phyloP scores from a whole-genome alignment of 352 stramenopile species.

The Phytophthora chlamydospora region DNA sequence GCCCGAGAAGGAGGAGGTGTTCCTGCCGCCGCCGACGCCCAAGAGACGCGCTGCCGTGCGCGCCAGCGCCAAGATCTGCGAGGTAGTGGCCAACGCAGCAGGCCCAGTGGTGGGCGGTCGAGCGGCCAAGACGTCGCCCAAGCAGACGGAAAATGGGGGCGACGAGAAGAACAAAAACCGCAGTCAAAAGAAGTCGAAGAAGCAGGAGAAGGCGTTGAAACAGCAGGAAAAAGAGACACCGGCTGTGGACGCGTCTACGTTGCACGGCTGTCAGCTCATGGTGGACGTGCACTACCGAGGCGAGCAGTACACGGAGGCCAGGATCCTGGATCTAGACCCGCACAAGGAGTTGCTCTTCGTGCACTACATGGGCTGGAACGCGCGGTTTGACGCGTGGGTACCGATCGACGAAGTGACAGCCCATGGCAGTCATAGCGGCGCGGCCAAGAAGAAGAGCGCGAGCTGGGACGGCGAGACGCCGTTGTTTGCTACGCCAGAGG shows the following conservation, averaged over 20 bases:
- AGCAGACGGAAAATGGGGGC: slow-evolving; percentile 20
- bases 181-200: slow-evolving; percentile 39
- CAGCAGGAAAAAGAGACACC: slow-evolving; percentile 5
- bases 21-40: slow-evolving; percentile 19
- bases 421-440: slow-evolving; percentile 57
- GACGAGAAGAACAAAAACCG: slow-evolving; percentile 25
- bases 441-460: slow-evolving; percentile 29
- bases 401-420: slow-evolving; percentile 45
- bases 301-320: slow-evolving; percentile 68
- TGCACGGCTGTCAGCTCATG: slow-evolving; percentile 52
- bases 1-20: neutral
- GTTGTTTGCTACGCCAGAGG: slow-evolving; percentile 40
- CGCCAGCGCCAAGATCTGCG: slow-evolving; percentile 25
- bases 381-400: slow-evolving; percentile 74
- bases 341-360: slow-evolving; percentile 49
- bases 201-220: slow-evolving; percentile 11
- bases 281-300: slow-evolving; percentile 63
- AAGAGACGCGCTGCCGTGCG: slow-evolving; percentile 29
- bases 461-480: slow-evolving; percentile 65
- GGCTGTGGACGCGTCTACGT: neutral
- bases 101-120: slow-evolving; percentile 4
- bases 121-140: slow-evolving; percentile 19
- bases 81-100: slow-evolving; percentile 11
- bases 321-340: slow-evolving; percentile 56
- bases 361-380: slow-evolving; percentile 84